Base-by-base conservation (phyloP, 148 eudicot species). In the Nepenthes mirabilis region DNA sequence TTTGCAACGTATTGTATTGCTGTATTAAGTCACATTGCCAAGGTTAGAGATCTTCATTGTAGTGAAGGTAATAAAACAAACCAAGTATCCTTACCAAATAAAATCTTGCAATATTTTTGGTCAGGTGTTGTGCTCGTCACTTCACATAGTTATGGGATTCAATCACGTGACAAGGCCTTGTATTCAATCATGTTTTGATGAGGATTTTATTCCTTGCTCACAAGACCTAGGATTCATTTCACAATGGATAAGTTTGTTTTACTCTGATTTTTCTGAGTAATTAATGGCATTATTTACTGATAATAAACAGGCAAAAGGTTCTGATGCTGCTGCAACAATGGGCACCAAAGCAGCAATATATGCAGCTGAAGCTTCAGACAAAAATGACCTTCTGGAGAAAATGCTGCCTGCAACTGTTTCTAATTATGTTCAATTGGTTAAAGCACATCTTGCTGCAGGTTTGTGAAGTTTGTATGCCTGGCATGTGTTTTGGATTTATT, bases 271-370 rank as follows among this genome's bases (percentile, higher is more conserved):
- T 11, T 33, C 6, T 55, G 58, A 43, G 11, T 2, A 47, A 43
- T 33, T 43, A 37, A 23, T 10, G 35, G 32, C 34, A 14, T n/a
- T 65, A 35, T 65, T 48, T 53, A 45, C 50, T 55, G 2, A 13
- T 55, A 34, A 47, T 53, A 72, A 68, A 70, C 65, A 93, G 99
- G 79, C 70, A 34, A 89, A 93, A 79, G 99, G 99, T 52, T 82
- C 95, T 67, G 99, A 89, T 73, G 97, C 99, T 59, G 97, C 97
- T 65, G 74, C 81, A 66, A 76, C 95, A 51, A 80, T 56, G 67
- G 99, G 99, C 60, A 75, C 87, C 53, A 97, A 93, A 81, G 93
- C 99, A 40, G 80, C 85, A 35, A 91, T 93, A 47, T 93, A 93
- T 84, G 99, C 99, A 36, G 88, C 88, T 55, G 99, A 89, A 81